Percentiles rank a stretch among this genome's conserved stretches.
These are phyloP conservation scores for Aspergillus clavatus DNA, from an alignment of 2,329 filamentous ascomycete species.

Conservation along the genomic window DNA sequence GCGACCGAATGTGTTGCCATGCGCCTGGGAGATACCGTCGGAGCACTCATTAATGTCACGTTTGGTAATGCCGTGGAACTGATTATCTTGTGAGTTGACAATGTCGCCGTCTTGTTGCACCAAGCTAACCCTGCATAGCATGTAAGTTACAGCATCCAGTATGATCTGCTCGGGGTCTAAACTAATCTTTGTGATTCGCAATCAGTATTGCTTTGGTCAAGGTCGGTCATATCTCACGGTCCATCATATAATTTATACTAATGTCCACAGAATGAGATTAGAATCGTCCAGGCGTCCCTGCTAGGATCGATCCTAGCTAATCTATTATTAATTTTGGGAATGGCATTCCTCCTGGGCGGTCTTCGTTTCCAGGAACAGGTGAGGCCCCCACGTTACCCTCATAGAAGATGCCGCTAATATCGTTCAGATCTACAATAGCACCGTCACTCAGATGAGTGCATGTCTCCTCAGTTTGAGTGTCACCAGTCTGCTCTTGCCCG, in stretches of 20 bases:
- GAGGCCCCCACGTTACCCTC: too few species aligned
- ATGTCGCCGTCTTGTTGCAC: slow-evolving; percentile 11
- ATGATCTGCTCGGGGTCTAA: too few species aligned
- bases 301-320: slow-evolving; percentile 88
- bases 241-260: not conserved
- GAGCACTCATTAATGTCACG: slow-evolving; percentile 69
- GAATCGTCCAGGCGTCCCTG: slow-evolving; percentile 85
- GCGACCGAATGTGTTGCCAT: slow-evolving; percentile 71
- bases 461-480: slow-evolving; percentile 86
- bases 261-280: slow-evolving; percentile 61
- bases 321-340: slow-evolving; percentile 80
- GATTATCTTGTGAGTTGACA: slow-evolving; percentile 59
- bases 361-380: slow-evolving; percentile 82
- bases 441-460: slow-evolving; percentile 93
- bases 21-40: slow-evolving; percentile 67
- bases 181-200: too few species aligned
- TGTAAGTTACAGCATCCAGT: slow-evolving; percentile 56
- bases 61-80: slow-evolving; percentile 76
- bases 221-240: slow-evolving; percentile 33
- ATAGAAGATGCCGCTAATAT: not conserved
- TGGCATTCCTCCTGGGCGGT: slow-evolving; percentile 84
- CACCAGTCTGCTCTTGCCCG: slow-evolving; percentile 78
- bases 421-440: slow-evolving; percentile 79
- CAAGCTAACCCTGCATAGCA: slow-evolving; percentile 34
- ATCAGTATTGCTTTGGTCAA: slow-evolving; percentile 70